Evolutionary conservation across 768 basidiomycete species (phyloP).

Genomic region (Panaeolus papilionaceus): DNA sequence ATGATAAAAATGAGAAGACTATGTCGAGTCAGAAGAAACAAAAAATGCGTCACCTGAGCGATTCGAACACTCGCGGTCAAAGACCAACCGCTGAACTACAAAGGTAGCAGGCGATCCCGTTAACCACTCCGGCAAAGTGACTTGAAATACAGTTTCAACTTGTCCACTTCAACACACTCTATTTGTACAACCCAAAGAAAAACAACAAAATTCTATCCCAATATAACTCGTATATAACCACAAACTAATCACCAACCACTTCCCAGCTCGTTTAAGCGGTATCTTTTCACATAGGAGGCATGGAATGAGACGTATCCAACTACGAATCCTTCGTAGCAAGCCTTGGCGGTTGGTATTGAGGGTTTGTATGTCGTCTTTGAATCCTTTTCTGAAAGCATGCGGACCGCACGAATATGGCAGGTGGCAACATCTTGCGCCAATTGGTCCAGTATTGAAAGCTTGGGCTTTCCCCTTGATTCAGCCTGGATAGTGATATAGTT

Average conservation of each 20-base stretch:
- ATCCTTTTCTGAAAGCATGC: conserved; percentile 30
- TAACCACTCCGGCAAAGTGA: conserved; percentile 98
- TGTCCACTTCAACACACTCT: background rate
- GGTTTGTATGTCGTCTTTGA: background rate
- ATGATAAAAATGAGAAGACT: too few relatives aligned
- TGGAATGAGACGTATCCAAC: conserved; percentile 29
- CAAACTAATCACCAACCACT: background rate
- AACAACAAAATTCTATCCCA: background rate
- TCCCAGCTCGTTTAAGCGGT: conserved; percentile 20
- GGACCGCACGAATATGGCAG: conserved; percentile 29
- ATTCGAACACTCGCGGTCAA: conserved; percentile 60
- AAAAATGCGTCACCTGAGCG: conserved; percentile 57
- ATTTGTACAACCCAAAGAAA: background rate
- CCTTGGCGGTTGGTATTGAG: conserved; percentile 13
- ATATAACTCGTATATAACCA: background rate
- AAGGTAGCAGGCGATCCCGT: conserved; percentile 78
- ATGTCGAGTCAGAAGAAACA: background rate
- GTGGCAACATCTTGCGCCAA: conserved; percentile 34
- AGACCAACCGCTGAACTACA: conserved; percentile 51
- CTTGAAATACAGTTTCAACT: conserved; percentile 24
- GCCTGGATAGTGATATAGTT: conserved; percentile 44
- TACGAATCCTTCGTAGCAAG: conserved; percentile 32
- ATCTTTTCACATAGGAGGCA: conserved; percentile 28
- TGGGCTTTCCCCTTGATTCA: conserved; percentile 27
- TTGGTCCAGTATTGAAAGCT: conserved; percentile 31